Base-by-base conservation (phyloP, 2,329 filamentous ascomycete genomes). In the Westerdykella aurantiaca region DNA sequence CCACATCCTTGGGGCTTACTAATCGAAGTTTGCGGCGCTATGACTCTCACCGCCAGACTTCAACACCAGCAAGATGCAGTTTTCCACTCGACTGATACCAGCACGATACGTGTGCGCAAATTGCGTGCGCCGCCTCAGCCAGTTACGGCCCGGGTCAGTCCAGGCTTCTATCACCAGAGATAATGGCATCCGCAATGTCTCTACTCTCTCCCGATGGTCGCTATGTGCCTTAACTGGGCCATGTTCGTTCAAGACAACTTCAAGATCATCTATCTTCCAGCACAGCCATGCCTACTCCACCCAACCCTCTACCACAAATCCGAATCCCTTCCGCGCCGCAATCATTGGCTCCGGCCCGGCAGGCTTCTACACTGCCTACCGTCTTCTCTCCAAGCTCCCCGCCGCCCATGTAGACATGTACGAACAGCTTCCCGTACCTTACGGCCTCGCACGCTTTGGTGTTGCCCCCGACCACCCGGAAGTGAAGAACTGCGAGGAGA, bases 391-490 rank as follows among this genome's bases (percentile, higher is more conserved):
- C 42, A 87, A 83, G 58, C 76, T 93, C 31, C 75, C 82, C 17
- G 73, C 83, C 61, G 82, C 84, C 0, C 77, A 79, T 40, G 78
- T 98, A 17, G 91, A 97, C 68, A 97, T 98, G 91, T 98, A 95
- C 63, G 93, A 98, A 69, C 82, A 88, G 22, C 72, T 97, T 33
- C 93, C 93, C 0, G 89, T 95, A 4, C 93, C 93, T 0, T 98
- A 88, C 63, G 93, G 93, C 1, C 77, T 98, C 43, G 90, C 95
- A 39, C 79, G 93, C 43, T 95, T 93, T 61, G 93, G 93, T 7
- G 93, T 98, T 46, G 94, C 93, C n/a, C 93, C 93, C 5, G 93
- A 98, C 65, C 93, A 98, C 69, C 91, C 93, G 0, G 91, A 98
- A 71, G 93, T 98, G 54, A 98, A 98, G 88, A 97, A 96, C 63